Conservation (phyloP, 352 stramenopile species). For the Pythium pyrilobum region DNA sequence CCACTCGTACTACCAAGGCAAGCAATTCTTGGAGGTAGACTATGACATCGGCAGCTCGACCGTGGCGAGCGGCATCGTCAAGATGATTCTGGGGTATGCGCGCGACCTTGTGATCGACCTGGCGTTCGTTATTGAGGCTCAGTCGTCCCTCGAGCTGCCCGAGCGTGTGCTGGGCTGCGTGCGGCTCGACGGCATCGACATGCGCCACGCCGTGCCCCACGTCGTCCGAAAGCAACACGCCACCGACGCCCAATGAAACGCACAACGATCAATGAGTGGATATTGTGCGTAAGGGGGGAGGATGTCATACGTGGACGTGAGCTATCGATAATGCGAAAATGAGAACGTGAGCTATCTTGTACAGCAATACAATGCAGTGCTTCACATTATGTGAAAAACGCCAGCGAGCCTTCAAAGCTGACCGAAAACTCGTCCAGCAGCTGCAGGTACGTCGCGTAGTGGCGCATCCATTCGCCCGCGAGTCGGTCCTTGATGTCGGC, state of each 20-base stretch:
- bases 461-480: slow-evolving; percentile 63
- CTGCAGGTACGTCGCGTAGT: slow-evolving; percentile 58
- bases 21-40: slow-evolving; percentile 67
- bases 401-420: slow-evolving; percentile 49
- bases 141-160: slow-evolving; percentile 62
- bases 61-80: slow-evolving; percentile 60
- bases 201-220: slow-evolving; percentile 46
- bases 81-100: slow-evolving; percentile 63
- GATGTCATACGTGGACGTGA: neutral
- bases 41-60: slow-evolving; percentile 78
- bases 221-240: neutral
- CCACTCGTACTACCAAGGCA: slow-evolving; percentile 66
- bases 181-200: slow-evolving; percentile 58
- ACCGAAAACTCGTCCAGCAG: slow-evolving; percentile 63
- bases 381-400: slow-evolving; percentile 52
- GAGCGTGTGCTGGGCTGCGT: slow-evolving; percentile 71
- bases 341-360: neutral
- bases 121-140: slow-evolving; percentile 75
- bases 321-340: neutral
- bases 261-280: neutral
- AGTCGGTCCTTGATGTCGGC: slow-evolving; percentile 46
- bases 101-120: slow-evolving; percentile 76
- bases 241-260: neutral
- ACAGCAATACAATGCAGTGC: neutral
- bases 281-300: too few relatives aligned